Evolutionary conservation across 2,329 filamentous ascomycete species (phyloP), one percentile per base, ranked within the genome.

Genomic region (Dactylella cylindrospora): DNA sequence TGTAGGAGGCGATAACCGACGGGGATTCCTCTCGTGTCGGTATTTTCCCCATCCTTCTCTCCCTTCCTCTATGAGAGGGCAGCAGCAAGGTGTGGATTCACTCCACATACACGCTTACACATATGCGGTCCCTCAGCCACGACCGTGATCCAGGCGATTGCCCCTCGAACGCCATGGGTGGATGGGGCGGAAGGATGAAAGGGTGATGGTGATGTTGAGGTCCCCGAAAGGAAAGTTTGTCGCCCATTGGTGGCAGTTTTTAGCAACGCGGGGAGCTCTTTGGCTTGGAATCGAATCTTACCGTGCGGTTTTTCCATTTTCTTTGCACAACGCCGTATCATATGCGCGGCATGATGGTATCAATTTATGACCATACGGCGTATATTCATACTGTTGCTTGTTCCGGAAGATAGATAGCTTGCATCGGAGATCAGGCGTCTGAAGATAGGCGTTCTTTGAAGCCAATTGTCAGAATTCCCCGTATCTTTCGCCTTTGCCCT

Each of bases 191-290:
- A 32, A 40, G 39, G 41, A 40, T 41, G 41, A 33, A 59, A 41
- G n/a, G n/a, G n/a, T n/a, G 49, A 61, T 52, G 47, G 29, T 31
- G 52, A 39, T 28, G 31, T 44, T 53, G n/a, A n/a, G 55, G 38
- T 61, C 55, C 47, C 55, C 47, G 55, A 61, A 61, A 20, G 55
- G 55, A 49, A 61, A 52, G 47, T 61, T 61, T 61, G 55, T 35
- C 22, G 40, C 25, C n/a, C 33, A 22, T 40, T 29, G 29, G 35
- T 41, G 19, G 28, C 52, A 49, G 47, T 55, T 35, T 47, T 41
- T 29, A 31, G 26, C 22, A 29, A 9, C 19, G 28, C 29, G 39
- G 23, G 29, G 55, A 61, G 55, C 55, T 61, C 55, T 53, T 28
- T 10, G 49, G n/a, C n/a, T n/a, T n/a, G 36, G 41, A 53, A 52